A percentile compares a stretch with the other conserved stretches of the same genome.
These are phyloP conservation scores for Pichia sp. DNA, from an alignment of 1,139 yeast genomes.

Conservation along the genomic window DNA sequence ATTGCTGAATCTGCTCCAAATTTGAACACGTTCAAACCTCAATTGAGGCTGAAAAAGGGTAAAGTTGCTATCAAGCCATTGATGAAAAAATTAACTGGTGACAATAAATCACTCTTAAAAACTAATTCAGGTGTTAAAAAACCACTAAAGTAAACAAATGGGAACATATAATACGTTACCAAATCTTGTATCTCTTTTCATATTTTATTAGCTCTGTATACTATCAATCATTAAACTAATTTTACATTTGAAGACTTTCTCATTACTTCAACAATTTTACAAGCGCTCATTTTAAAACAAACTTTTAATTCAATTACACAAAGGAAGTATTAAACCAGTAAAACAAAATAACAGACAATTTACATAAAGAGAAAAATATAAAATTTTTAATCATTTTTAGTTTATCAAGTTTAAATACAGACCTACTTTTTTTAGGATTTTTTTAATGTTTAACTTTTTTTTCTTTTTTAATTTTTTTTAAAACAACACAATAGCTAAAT, in stretches of 20 bases:
- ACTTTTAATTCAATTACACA: neutral
- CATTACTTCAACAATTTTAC: neutral
- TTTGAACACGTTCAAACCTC: constrained; percentile 22
- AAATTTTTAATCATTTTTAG: too few species aligned
- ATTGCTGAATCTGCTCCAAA: constrained; percentile 74
- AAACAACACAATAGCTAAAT: too few species aligned
- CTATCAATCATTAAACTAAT: neutral
- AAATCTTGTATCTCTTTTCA: neutral
- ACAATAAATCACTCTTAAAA: neutral
- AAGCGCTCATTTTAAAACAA: neutral
- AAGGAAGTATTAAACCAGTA: neutral
- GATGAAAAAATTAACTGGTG: constrained; percentile 18
- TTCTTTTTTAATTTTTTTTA: too few species aligned
- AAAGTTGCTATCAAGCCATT: constrained; percentile 28
- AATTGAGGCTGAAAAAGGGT: constrained; percentile 27
- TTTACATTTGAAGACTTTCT: neutral
- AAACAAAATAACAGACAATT: neutral
- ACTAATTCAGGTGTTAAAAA: constrained; percentile 11
- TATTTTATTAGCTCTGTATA: neutral
- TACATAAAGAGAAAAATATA: too few species aligned
- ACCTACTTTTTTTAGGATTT: too few species aligned
- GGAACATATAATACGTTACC: neutral
- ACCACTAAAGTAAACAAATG: neutral
- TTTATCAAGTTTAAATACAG: too few species aligned
- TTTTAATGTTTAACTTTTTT: too few species aligned